phyloP scores from a whole-genome alignment of 371 early-diverging fungal species.

The Mortierella sp. region DNA sequence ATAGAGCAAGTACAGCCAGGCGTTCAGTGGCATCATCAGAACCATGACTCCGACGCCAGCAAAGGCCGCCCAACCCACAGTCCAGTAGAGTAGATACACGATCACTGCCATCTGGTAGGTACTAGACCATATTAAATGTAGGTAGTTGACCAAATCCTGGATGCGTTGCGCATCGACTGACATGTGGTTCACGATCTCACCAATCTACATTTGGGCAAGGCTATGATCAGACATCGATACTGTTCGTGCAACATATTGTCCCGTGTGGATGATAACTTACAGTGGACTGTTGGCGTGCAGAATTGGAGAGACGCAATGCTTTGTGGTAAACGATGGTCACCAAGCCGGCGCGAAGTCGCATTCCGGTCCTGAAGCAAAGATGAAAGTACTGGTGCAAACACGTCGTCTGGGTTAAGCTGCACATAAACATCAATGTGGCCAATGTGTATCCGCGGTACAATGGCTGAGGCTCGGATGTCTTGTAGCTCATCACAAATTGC shows the following conservation, averaged over 20 bases:
- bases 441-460: slow-evolving; percentile 72
- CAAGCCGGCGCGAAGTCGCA: slow-evolving; percentile 85
- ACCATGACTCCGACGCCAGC: slow-evolving; percentile 91
- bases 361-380: slow-evolving; percentile 78
- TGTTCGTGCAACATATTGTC: slow-evolving; percentile 83
- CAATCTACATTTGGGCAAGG: slow-evolving; percentile 80
- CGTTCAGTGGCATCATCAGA: slow-evolving; percentile 79
- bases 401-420: slow-evolving; percentile 83
- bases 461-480: slow-evolving; percentile 61
- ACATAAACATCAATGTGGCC: slow-evolving; percentile 80
- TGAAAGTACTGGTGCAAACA: slow-evolving; percentile 95
- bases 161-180: slow-evolving; percentile 88
- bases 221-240: slow-evolving; percentile 94
- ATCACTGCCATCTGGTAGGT: slow-evolving; percentile 91
- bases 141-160: slow-evolving; percentile 75
- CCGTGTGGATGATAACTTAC: slow-evolving; percentile 54
- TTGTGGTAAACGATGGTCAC: slow-evolving; percentile 92
- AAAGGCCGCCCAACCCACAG: slow-evolving; percentile 86
- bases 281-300: slow-evolving; percentile 83
- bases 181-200: slow-evolving; percentile 91
- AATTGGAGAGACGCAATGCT: slow-evolving; percentile 81
- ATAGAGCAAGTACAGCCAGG: slow-evolving; percentile 68
- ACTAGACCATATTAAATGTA: slow-evolving; percentile 89
- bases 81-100: slow-evolving; percentile 80
- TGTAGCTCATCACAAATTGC: slow-evolving; percentile 73